Percentiles rank a stretch among this genome's conserved stretches.
Evolutionary conservation across 805 yeast species (phyloP).

Genomic region (Cyberlindnera saturnus): DNA sequence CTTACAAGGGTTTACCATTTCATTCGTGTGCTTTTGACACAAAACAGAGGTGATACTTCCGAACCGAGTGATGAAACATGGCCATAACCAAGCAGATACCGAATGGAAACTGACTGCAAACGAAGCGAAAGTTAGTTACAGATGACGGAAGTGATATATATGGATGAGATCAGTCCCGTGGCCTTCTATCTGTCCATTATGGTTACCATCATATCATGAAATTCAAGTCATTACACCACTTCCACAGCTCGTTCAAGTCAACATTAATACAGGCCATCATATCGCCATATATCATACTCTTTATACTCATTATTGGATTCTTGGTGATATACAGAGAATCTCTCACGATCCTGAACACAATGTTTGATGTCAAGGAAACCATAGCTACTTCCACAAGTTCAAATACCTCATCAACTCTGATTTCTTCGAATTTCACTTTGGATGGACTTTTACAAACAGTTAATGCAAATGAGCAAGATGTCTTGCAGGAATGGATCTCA

Average conservation of each 20-base stretch:
- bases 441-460: background rate
- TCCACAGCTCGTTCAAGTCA: slow-evolving; percentile 6
- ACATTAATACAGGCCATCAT: slow-evolving; percentile 2
- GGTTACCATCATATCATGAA: background rate
- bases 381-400: background rate
- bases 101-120: too few relatives aligned
- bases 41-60: too few relatives aligned
- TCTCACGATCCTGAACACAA: background rate
- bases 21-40: too few relatives aligned
- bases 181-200: too few relatives aligned
- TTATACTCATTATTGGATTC: background rate
- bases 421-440: background rate
- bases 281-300: slow-evolving; percentile 3
- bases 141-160: too few relatives aligned
- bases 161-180: too few relatives aligned
- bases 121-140: too few relatives aligned
- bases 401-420: background rate
- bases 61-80: too few relatives aligned
- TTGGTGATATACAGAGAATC: slow-evolving; percentile 1
- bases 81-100: too few relatives aligned
- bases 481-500: background rate
- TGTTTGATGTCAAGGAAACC: background rate
- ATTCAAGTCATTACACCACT: slow-evolving; percentile 2
- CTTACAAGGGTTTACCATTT: too few relatives aligned
- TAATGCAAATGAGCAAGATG: background rate